phyloP scores from a whole-genome alignment of 371 early-diverging fungal species.

The Nematocida sp. region DNA sequence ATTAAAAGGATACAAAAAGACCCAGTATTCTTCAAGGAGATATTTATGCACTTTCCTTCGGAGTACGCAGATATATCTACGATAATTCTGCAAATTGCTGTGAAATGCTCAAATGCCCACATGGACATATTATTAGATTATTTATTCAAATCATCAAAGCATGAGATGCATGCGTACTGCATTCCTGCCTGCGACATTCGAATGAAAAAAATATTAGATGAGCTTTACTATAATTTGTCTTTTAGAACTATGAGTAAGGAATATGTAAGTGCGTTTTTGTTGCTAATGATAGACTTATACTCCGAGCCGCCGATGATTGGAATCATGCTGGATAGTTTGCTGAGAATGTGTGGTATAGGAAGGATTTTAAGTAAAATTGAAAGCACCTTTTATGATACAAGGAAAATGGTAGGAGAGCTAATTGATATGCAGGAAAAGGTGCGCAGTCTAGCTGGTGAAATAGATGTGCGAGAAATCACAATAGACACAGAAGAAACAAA shows the following conservation, averaged over 20 bases:
- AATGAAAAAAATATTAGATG: constrained; percentile 37
- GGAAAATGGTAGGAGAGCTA: neutral
- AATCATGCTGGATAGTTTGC: constrained; percentile 37
- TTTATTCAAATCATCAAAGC: neutral
- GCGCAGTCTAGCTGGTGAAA: neutral
- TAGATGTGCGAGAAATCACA: constrained; percentile 34
- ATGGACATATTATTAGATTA: constrained; percentile 11
- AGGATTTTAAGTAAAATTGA: neutral
- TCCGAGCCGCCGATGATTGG: constrained; percentile 23
- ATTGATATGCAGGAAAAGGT: constrained; percentile 15
- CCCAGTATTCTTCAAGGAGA: neutral
- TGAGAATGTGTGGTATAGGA: constrained; percentile 13
- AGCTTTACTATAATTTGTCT: constrained; percentile 36
- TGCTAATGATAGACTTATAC: constrained; percentile 13
- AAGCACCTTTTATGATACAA: constrained; percentile 7
- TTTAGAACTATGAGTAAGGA: constrained; percentile 19
- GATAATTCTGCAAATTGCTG: constrained; percentile 6
- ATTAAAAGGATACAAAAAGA: constrained; percentile 12
- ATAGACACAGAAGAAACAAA: constrained; percentile 12
- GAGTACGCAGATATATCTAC: constrained; percentile 24
- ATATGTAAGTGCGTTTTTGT: neutral
- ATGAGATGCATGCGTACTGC: constrained; percentile 26
- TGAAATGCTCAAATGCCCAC: neutral
- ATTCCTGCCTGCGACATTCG: constrained; percentile 11
- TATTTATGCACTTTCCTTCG: constrained; percentile 32